Base-by-base conservation (phyloP, 352 stramenopile species). In the Ophiocytium majus region DNA sequence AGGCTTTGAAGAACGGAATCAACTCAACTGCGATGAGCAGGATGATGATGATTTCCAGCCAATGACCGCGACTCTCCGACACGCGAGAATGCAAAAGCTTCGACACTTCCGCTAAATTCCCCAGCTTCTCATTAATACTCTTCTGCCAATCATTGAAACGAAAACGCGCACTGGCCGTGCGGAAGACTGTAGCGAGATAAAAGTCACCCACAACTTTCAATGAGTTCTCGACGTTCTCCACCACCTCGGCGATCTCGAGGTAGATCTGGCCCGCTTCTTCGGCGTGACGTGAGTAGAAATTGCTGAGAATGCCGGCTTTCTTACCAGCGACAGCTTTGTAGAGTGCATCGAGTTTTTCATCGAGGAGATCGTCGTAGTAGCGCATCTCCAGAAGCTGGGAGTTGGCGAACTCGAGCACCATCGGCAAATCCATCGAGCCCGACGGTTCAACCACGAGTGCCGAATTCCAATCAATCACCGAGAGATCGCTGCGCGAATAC, bases 221-320 rank as follows among this genome's bases (percentile, higher is more conserved):
- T 23, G 57, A 71, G 57, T 71, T 71, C 28, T 71, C 57, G 19
- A 71, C 57, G 28, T 71, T 71, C 57, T 71, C 57, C 57, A 71
- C 57, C 23, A 71, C 28, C 57, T 71, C 57, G 28, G 57, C 23
- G 28, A 71, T 71, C 57, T 71, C 57, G 28, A 71, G 57, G 28
- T 71, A 71, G 57, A 71, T 71, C 57, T 71, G 57, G 28, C 57
- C 57, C 57, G 57, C 57, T 71, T 71, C 57, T 71, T 71, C 57
- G 19, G 57, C 57, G 57, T 23, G 57, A 28, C 57, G 57, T 71
- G 57, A 71, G 57, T 71, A 71, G 23, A 23, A 23, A 71, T 71
- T 71, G 57, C 19, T 23, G 28, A 71, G 28, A 23, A 71, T 23
- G 23, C 57, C 57, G 19, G 19, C 28, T 28, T 71, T 71, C 57